Conservation (phyloP, 345 rosid genomes). For the Crucihimalaya himalaica region DNA sequence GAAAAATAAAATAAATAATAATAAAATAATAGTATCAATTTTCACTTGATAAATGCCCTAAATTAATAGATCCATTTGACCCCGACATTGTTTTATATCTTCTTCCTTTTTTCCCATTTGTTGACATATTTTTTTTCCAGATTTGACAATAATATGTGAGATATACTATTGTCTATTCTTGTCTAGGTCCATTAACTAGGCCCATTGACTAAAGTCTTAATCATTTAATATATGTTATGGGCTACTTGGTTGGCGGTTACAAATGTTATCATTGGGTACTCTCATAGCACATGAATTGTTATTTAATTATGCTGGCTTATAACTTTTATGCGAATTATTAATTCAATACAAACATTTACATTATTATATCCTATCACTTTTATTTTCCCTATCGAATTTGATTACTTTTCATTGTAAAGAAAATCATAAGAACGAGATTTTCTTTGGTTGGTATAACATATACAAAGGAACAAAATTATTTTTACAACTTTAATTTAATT, state of each 20-base stretch:
- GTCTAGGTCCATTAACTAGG: neutral
- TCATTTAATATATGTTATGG: neutral
- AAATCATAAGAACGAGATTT: neutral
- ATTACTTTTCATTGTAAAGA: neutral
- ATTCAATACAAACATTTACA: neutral
- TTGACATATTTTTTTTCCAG: neutral
- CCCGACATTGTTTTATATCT: neutral
- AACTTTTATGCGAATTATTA: no score
- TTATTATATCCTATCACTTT: neutral
- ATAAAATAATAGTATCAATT: neutral
- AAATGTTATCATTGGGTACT: no score
- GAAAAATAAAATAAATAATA: no score
- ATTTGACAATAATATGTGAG: neutral
- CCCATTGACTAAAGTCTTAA: neutral
- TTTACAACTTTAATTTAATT: no score
- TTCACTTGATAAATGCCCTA: neutral
- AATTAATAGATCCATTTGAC: neutral
- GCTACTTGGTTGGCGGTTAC: neutral
- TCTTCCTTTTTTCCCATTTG: neutral
- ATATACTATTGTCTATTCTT: neutral
- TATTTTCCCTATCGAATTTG: neutral
- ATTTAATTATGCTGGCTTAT: no score
- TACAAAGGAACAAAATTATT: neutral
- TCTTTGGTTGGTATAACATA: conserved; percentile 2
- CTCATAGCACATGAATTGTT: no score